A percentile compares a stretch with the other conserved stretches of the same genome.
Conservation (phyloP, 495 filamentous ascomycete genomes). For the Penicillium salamii region DNA sequence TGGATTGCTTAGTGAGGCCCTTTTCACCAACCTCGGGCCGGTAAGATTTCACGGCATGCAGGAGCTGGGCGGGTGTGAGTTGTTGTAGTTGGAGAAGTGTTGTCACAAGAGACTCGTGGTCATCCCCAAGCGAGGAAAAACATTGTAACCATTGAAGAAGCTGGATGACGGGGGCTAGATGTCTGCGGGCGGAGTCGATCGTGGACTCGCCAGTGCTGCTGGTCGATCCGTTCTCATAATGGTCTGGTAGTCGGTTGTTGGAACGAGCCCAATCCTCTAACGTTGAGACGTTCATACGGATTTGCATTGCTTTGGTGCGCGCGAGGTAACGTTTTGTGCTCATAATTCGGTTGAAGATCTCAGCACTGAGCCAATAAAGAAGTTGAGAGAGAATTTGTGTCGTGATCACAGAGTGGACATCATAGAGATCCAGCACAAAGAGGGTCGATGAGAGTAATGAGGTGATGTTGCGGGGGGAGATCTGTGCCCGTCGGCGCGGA, state of each 20-base stretch:
- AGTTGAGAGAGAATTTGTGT: slow-evolving; percentile 90
- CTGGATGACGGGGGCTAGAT: slow-evolving; percentile 89
- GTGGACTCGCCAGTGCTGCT: slow-evolving; percentile 82
- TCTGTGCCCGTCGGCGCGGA: slow-evolving; percentile 87
- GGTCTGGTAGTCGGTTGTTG: slow-evolving; percentile 93
- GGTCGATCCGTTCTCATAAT: slow-evolving; percentile 90
- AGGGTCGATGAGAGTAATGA: slow-evolving; percentile 93
- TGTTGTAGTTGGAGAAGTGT: slow-evolving; percentile 86
- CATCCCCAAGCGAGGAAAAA: slow-evolving; percentile 93
- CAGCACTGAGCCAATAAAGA: slow-evolving; percentile 93
- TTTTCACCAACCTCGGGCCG: slow-evolving; percentile 94
- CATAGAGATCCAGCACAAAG: slow-evolving; percentile 96
- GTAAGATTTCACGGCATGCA: slow-evolving; percentile 91
- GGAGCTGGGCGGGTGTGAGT: slow-evolving; percentile 81
- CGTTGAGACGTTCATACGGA: slow-evolving; percentile 95
- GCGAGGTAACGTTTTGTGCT: slow-evolving; percentile 92
- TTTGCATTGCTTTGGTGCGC: slow-evolving; percentile 98
- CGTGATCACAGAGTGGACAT: slow-evolving; percentile 96
- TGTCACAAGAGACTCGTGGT: slow-evolving; percentile 79
- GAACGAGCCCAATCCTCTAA: slow-evolving; percentile 93
- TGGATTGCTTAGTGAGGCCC: slow-evolving; percentile 76
- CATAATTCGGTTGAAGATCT: slow-evolving; percentile 98
- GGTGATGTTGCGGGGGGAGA: slow-evolving; percentile 93
- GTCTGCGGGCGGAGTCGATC: slow-evolving; percentile 74
- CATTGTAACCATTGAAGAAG: slow-evolving; percentile 97